phyloP scores from a whole-genome alignment of 306 rosid species.

The Prinsepia uniflora region DNA sequence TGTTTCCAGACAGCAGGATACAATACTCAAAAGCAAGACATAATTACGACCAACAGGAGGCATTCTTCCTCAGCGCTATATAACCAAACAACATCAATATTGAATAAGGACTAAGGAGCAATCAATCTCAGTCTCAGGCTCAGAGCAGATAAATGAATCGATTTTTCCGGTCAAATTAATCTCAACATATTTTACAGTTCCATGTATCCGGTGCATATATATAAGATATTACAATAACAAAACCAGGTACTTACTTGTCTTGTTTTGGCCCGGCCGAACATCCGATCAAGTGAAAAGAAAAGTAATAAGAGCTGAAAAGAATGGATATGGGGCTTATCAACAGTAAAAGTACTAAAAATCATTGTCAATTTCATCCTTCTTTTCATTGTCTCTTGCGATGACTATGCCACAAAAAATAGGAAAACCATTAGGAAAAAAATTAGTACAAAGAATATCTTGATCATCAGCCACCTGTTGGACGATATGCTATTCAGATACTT shows the following conservation, averaged over 20 bases:
- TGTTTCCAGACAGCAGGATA: too few relatives aligned
- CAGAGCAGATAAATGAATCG: neutral
- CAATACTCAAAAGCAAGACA: too few relatives aligned
- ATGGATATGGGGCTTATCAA: slow-evolving; percentile 31
- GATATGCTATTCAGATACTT: slow-evolving; percentile 95
- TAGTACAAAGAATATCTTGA: slow-evolving; percentile 96
- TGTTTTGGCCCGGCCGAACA: slow-evolving; percentile 24
- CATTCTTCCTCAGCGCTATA: neutral
- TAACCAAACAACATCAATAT: neutral
- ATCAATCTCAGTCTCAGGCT: neutral
- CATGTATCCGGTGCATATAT: slow-evolving; percentile 24
- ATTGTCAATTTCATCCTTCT: slow-evolving; percentile 27
- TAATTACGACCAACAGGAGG: neutral
- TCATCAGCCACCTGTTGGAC: slow-evolving; percentile 99
- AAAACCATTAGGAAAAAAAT: slow-evolving; percentile 93
- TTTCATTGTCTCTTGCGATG: slow-evolving; percentile 32
- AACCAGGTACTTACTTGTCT: slow-evolving; percentile 23
- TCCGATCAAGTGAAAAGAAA: slow-evolving; percentile 20
- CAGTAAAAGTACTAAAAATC: slow-evolving; percentile 17
- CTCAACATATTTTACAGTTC: slow-evolving; percentile 36
- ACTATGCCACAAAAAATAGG: slow-evolving; percentile 96
- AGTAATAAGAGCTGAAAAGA: slow-evolving; percentile 5
- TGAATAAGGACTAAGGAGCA: neutral
- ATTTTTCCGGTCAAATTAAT: slow-evolving; percentile 22
- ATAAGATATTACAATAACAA: slow-evolving; percentile 40